A percentile compares a stretch with the other conserved stretches of the same genome.
Evolutionary conservation across 257 asterid species (phyloP).

Genomic region (Lavandula angustifolia): DNA sequence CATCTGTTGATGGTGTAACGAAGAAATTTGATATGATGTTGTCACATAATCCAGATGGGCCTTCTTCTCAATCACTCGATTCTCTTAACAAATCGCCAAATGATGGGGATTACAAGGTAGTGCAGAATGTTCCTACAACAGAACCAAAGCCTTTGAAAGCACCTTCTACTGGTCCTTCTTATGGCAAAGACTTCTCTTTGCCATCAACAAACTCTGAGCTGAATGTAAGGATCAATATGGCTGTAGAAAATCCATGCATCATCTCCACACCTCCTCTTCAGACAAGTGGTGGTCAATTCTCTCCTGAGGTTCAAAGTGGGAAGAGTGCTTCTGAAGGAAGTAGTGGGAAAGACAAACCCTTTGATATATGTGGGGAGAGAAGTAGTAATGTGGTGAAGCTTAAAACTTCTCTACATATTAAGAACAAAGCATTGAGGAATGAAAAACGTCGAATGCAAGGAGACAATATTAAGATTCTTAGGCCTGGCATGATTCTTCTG

Average conservation of each 20-base stretch:
- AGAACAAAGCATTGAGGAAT: slow-evolving; percentile 51
- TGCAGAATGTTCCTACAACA: slow-evolving; percentile 19
- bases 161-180: neutral
- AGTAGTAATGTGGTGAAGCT: slow-evolving; percentile 32
- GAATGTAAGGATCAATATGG: slow-evolving; percentile 17
- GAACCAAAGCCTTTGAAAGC: slow-evolving; percentile 19
- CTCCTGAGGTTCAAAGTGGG: slow-evolving; percentile 32
- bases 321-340: slow-evolving; percentile 31
- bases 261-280: slow-evolving; percentile 21
- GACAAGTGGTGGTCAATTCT: slow-evolving; percentile 14
- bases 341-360: slow-evolving; percentile 32
- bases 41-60: slow-evolving; percentile 13
- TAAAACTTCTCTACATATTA: slow-evolving; percentile 43
- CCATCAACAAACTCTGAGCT: slow-evolving; percentile 22
- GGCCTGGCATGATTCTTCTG: slow-evolving; percentile 78
- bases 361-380: slow-evolving; percentile 59
- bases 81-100: slow-evolving; percentile 18
- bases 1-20: slow-evolving; percentile 30
- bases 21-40: slow-evolving; percentile 27
- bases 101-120: slow-evolving; percentile 21
- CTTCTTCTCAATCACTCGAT: slow-evolving; percentile 17
- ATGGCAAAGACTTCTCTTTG: slow-evolving; percentile 3
- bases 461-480: slow-evolving; percentile 31
- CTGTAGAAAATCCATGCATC: slow-evolving; percentile 19
- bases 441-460: slow-evolving; percentile 41